Evolutionary conservation across 73 alveolate species (phyloP).

Genomic region (Paraurostyla sp.): DNA sequence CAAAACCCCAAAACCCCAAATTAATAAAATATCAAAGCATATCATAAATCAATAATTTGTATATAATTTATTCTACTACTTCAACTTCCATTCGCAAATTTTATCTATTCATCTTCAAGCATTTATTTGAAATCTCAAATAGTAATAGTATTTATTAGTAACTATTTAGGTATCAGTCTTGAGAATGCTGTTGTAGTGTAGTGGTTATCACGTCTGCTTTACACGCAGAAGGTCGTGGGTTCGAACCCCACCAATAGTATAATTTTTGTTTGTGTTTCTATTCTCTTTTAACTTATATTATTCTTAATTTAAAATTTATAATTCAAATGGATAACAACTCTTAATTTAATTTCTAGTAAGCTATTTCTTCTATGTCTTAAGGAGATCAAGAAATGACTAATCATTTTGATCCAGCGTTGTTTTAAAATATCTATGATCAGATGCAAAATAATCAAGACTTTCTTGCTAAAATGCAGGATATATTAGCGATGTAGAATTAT

Average conservation of each 20-base stretch:
- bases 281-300: not conserved
- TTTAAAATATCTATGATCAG: conserved; percentile 16
- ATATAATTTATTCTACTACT: no score
- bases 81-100: no score
- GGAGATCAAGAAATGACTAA: not conserved
- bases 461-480: conserved; percentile 7
- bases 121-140: no score
- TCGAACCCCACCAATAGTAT: conserved; percentile 66
- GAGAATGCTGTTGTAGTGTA: conserved; percentile 57
- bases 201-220: conserved; percentile 74
- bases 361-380: not conserved
- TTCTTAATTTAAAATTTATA: not conserved
- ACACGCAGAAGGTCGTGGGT: conserved; percentile 76
- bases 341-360: conserved; percentile 4
- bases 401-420: not conserved
- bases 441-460: conserved; percentile 32
- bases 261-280: not conserved
- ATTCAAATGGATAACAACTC: conserved; percentile 12
- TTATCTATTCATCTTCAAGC: no score
- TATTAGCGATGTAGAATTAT: conserved; percentile 3
- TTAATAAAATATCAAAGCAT: no score
- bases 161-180: not conserved
- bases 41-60: no score
- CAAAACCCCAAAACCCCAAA: no score
- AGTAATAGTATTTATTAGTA: not conserved